Percentiles rank a stretch among this genome's conserved stretches.
These are phyloP conservation scores for Sutorius australiensis DNA, from an alignment of 768 basidiomycete species.

Conservation along the genomic window DNA sequence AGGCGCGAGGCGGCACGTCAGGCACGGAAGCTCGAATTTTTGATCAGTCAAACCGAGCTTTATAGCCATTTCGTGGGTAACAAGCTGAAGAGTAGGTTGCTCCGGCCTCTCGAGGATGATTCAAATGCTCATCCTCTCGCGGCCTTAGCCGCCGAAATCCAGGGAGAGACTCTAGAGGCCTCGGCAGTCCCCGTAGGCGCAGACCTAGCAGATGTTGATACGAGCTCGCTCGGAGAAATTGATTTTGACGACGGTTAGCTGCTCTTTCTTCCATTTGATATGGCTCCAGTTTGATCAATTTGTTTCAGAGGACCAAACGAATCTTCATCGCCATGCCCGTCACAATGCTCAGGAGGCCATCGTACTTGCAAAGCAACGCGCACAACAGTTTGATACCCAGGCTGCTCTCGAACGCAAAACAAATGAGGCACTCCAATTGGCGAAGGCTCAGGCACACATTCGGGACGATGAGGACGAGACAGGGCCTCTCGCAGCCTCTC, in stretches of 20 bases:
- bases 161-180: constrained; percentile 50
- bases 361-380: constrained; percentile 69
- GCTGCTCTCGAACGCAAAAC: constrained; percentile 79
- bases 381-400: constrained; percentile 80
- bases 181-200: constrained; percentile 52
- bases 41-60: constrained; percentile 97
- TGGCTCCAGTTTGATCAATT: background rate
- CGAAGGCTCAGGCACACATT: constrained; percentile 49
- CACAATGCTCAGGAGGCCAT: constrained; percentile 90
- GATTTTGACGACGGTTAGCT: constrained; percentile 86
- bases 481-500: constrained; percentile 37
- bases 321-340: constrained; percentile 79
- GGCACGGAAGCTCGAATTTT: constrained; percentile 94
- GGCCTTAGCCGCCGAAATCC: constrained; percentile 65
- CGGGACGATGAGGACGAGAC: constrained; percentile 41
- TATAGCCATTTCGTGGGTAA: constrained; percentile 99
- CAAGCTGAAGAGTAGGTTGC: constrained; percentile 78
- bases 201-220: constrained; percentile 53
- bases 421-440: constrained; percentile 68
- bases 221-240: constrained; percentile 59
- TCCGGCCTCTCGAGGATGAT: constrained; percentile 12
- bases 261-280: background rate
- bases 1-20: constrained; percentile 90
- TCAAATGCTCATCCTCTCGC: constrained; percentile 12
- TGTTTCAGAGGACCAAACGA: constrained; percentile 75